Base-by-base conservation (phyloP, 2,329 filamentous ascomycete genomes). In the Exophiala phaeomuriformis region DNA sequence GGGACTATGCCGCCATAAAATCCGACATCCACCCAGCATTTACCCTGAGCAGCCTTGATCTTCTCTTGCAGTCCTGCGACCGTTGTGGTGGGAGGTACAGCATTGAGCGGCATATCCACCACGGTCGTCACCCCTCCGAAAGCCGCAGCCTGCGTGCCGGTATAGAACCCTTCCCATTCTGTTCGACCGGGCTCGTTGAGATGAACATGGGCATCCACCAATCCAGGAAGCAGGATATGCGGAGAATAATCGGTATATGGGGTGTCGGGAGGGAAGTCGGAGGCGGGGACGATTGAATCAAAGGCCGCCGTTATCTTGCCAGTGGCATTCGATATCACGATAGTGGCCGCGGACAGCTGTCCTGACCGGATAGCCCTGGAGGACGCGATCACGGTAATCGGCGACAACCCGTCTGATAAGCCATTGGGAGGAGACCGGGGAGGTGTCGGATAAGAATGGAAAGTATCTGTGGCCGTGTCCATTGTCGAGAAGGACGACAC, bases 1-100 rank as follows among this genome's bases (percentile, higher is more conserved):
- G 93, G 93, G 45, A 98, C 83, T 37, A 97, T 83, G 32, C 93
- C 93, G 29, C 93, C 93, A 67, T 97, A 97, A 71, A 98, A 97
- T 31, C 90, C 93, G n/a, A 97, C 90, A 64, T 97, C 93, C 29
- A 97, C 89, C 91, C 91, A 98, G 72, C 91, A 95, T 72, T 97
- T 86, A 33, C 87, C 89, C 57, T 80, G 72, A 39, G 89, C 89
- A 28, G 93, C 93, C 30, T 81, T 79, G 44, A 95, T 76, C 76
- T 98, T 98, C 74, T 89, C 86, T 57, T 85, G 77, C 62, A 98
- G 79, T 4, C 86, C 88, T 12, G 77, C 75, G 2, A 97, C 78
- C 0, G 91, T 97, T 6, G 91, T 97, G 0, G 93, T 98, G 0
- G 93, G 93, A 35, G 93, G 93, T 50, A 98, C 95, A 46, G 91